A percentile compares a stretch with the other conserved stretches of the same genome.
These are phyloP conservation scores for Ascosphaera acerosa DNA, from an alignment of 2,329 filamentous ascomycete genomes.

Conservation along the genomic window DNA sequence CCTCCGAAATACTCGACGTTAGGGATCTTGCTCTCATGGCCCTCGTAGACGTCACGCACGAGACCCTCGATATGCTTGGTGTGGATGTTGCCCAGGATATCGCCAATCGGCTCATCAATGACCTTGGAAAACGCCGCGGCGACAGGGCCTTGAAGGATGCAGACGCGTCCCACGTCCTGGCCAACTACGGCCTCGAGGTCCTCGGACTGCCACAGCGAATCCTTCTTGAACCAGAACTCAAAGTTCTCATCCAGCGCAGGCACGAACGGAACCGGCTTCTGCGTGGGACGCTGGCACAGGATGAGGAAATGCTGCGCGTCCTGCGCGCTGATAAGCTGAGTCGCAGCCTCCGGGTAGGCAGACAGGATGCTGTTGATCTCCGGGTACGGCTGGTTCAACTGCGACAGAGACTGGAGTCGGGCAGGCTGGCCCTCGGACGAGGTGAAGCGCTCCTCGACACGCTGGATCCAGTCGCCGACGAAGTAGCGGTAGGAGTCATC, in stretches of 20 bases:
- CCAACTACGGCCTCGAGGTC: conserved; percentile 86
- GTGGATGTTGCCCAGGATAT: conserved; percentile 82
- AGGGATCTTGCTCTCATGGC: conserved; percentile 49
- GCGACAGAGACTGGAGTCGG: conserved; percentile 67
- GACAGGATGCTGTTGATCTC: conserved; percentile 55
- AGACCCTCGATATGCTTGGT: conserved; percentile 61
- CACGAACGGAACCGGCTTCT: conserved; percentile 94
- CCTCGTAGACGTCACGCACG: conserved; percentile 53
- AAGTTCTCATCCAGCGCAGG: conserved; percentile 91
- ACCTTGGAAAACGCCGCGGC: conserved; percentile 72
- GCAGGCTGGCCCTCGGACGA: conserved; percentile 44
- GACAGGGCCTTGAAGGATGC: conserved; percentile 86
- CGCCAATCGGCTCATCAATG: conserved; percentile 80
- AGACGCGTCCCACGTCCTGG: conserved; percentile 87
- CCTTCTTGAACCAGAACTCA: conserved; percentile 99
- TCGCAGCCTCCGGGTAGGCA: conserved; percentile 63
- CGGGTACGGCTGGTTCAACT: conserved; percentile 59
- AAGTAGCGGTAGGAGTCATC: conserved; percentile 59
- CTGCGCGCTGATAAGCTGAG: conserved; percentile 89
- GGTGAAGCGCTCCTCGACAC: conserved; percentile 90
- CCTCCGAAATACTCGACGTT: conserved; percentile 89
- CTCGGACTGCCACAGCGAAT: conserved; percentile 97
- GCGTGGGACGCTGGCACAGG: conserved; percentile 68
- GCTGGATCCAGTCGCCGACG: conserved; percentile 86
- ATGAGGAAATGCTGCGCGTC: conserved; percentile 93